Conservation (phyloP, 2,329 filamentous ascomycete genomes). For the Pyricularia sp. region DNA sequence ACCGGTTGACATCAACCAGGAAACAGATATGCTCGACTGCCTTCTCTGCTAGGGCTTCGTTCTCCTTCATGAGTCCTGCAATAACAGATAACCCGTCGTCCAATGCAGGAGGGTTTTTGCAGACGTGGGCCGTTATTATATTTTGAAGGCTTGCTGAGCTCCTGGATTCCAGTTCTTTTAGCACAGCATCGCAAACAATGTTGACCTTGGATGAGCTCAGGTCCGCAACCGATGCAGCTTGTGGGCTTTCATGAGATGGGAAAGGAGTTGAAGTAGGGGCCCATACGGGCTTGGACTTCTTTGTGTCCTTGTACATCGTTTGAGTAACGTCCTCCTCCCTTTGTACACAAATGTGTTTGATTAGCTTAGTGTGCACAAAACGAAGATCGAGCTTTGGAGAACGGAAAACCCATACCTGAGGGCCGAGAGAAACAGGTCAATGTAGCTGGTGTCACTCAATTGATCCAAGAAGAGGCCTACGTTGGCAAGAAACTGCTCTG, state of each 20-base stretch:
- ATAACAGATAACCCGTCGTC: slow-evolving; percentile 74
- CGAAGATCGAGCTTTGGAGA: not conserved
- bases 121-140: slow-evolving; percentile 86
- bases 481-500: slow-evolving; percentile 67
- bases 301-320: slow-evolving; percentile 86
- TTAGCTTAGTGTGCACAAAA: slow-evolving; percentile 15
- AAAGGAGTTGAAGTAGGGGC: not conserved
- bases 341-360: not conserved
- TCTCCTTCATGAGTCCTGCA: slow-evolving; percentile 55
- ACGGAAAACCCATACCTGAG: slow-evolving; percentile 42
- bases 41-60: slow-evolving; percentile 56
- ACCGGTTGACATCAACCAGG: slow-evolving; percentile 78
- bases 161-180: slow-evolving; percentile 50
- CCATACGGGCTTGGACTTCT: slow-evolving; percentile 24
- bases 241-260: not conserved
- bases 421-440: slow-evolving; percentile 85
- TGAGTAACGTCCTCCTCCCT: slow-evolving; percentile 85
- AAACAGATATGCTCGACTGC: slow-evolving; percentile 97
- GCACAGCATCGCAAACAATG: slow-evolving; percentile 71
- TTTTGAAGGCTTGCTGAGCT: slow-evolving; percentile 63
- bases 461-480: slow-evolving; percentile 72
- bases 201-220: slow-evolving; percentile 56
- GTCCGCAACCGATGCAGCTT: not conserved
- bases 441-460: slow-evolving; percentile 64
- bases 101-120: slow-evolving; percentile 81